These are phyloP conservation scores for Durotheca rogersii DNA, from an alignment of 495 filamentous ascomycete genomes.

Conservation along the genomic window DNA sequence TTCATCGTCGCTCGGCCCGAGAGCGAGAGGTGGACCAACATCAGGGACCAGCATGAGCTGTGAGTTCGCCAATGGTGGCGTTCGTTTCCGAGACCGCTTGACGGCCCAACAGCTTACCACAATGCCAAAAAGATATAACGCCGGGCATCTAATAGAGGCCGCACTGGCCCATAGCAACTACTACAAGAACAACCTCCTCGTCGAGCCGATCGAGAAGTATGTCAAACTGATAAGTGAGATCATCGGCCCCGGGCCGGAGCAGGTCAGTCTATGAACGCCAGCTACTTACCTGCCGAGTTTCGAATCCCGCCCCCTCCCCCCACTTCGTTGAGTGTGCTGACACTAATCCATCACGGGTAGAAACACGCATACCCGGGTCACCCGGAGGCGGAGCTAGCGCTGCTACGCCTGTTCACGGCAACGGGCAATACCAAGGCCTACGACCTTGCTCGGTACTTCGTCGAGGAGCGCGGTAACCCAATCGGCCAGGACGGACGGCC, in stretches of 20 bases:
- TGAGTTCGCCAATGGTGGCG: too few relatives aligned
- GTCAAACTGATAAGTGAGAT: conserved; percentile 52
- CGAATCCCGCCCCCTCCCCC: neutral
- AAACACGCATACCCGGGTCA: conserved; percentile 61
- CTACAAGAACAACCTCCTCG: conserved; percentile 51
- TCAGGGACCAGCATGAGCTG: conserved; percentile 63
- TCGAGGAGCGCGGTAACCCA: conserved; percentile 58
- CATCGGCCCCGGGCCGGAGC: conserved; percentile 51
- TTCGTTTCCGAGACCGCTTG: too few relatives aligned
- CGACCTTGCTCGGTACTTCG: conserved; percentile 55
- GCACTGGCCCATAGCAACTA: conserved; percentile 54
- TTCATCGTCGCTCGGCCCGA: conserved; percentile 52
- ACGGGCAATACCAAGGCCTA: conserved; percentile 50
- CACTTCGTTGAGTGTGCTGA: neutral
- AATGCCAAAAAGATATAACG: conserved; percentile 63
- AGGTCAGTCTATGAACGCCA: conserved; percentile 38
- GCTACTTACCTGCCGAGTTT: too few relatives aligned
- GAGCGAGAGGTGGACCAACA: conserved; percentile 54
- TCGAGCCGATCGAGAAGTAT: conserved; percentile 56
- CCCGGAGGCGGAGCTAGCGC: conserved; percentile 60
- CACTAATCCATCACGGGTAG: neutral
- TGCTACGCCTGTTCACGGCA: conserved; percentile 54
- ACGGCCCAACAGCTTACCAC: too few relatives aligned
- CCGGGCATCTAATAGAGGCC: conserved; percentile 62
- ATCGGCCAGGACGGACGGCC: conserved; percentile 47